These are phyloP conservation scores for Plasmodium blacklocki DNA, from an alignment of 169 alveolate genomes.

Conservation along the genomic window DNA sequence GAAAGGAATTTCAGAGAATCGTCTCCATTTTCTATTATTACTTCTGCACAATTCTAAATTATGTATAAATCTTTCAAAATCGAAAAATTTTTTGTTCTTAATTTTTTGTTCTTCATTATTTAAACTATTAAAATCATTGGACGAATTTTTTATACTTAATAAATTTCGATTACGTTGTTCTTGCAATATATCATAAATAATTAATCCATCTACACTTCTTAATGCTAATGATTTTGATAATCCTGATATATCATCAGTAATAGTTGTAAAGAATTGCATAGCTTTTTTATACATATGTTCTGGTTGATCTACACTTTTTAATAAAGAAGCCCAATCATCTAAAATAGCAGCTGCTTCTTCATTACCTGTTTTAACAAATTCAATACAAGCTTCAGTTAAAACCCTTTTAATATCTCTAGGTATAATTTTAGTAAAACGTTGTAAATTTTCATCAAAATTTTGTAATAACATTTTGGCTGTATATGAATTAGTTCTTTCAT, in stretches of 20 bases:
- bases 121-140: constrained; percentile 3
- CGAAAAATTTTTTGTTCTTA: constrained; percentile 44
- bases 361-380: constrained; percentile 78
- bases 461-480: constrained; percentile 75
- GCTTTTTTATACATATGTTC: constrained; percentile 76
- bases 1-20: constrained; percentile 35
- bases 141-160: constrained; percentile 17
- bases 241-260: constrained; percentile 63
- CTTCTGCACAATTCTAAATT: constrained; percentile 70
- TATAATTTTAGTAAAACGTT: constrained; percentile 74
- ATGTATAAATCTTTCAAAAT: constrained; percentile 55
- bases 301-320: constrained; percentile 76
- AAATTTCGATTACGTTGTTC: constrained; percentile 31
- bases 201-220: constrained; percentile 72
- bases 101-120: neutral
- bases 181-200: constrained; percentile 50
- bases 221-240: constrained; percentile 56
- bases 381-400: constrained; percentile 80
- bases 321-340: constrained; percentile 77
- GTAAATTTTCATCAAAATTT: constrained; percentile 61
- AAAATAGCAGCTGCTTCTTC: constrained; percentile 80
- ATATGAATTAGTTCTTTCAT: constrained; percentile 76
- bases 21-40: constrained; percentile 68
- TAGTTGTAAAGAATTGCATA: constrained; percentile 75
- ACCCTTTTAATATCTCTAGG: constrained; percentile 80